phyloP scores from a whole-genome alignment of 2,329 filamentous ascomycete species.

The Rosellinia necatrix region DNA sequence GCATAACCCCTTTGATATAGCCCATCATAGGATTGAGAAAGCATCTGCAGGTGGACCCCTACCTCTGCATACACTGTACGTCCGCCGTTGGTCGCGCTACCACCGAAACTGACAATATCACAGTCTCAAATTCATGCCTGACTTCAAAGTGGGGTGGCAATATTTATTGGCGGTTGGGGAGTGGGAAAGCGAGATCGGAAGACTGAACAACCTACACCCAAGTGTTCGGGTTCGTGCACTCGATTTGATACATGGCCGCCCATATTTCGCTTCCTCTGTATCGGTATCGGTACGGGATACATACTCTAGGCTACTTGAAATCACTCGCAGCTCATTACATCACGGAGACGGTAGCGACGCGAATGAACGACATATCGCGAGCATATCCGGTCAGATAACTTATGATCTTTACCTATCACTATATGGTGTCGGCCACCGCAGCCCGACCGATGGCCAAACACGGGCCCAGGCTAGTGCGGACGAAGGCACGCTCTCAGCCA shows the following conservation, averaged over 20 bases:
- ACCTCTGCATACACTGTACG: constrained; percentile 36
- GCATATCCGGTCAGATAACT: constrained; percentile 32
- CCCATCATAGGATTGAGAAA: constrained; percentile 27
- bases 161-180: constrained; percentile 24
- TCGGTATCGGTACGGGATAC: constrained; percentile 33
- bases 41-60: constrained; percentile 25
- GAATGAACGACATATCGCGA: constrained; percentile 14
- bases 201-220: constrained; percentile 30
- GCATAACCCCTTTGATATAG: constrained; percentile 30
- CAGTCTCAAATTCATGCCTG: constrained; percentile 34
- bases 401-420: constrained; percentile 39
- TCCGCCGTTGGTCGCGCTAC: neutral
- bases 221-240: constrained; percentile 29
- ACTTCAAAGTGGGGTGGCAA: constrained; percentile 23
- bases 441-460: constrained; percentile 9
- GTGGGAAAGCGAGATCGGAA: constrained; percentile 37
- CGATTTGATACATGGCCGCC: constrained; percentile 19
- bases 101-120: constrained; percentile 20
- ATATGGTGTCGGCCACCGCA: constrained; percentile 32
- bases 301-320: constrained; percentile 26
- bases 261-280: constrained; percentile 11
- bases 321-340: constrained; percentile 12
- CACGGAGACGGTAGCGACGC: constrained; percentile 1
- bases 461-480: constrained; percentile 17
- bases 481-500: constrained; percentile 34